phyloP scores from a whole-genome alignment of 345 rosid species.

The Sapria himalayana region DNA sequence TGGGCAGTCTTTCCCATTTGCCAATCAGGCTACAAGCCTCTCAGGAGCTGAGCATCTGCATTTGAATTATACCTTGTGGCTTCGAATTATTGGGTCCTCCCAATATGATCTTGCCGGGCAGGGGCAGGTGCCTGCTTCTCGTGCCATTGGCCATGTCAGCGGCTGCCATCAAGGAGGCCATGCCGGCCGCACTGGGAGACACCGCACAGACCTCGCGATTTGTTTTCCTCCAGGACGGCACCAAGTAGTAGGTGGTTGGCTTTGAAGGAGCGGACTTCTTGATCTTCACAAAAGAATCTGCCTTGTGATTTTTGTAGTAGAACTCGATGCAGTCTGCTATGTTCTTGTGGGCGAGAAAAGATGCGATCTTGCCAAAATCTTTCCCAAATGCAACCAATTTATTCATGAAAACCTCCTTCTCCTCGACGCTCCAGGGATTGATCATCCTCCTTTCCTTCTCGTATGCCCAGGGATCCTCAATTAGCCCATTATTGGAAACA shows the following conservation, averaged over 20 bases:
- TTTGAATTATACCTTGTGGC: no score
- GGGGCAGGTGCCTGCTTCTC: slow-evolving; percentile 15
- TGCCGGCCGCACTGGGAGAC: slow-evolving; percentile 62
- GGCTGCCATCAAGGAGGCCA: slow-evolving; percentile 60
- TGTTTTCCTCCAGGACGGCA: slow-evolving; percentile 52
- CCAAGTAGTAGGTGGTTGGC: slow-evolving; percentile 32
- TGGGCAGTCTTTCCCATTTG: no score
- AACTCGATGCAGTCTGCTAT: slow-evolving; percentile 93
- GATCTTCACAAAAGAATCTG: slow-evolving; percentile 65
- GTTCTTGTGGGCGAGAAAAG: slow-evolving; percentile 68
- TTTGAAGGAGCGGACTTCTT: slow-evolving; percentile 49
- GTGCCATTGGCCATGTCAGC: slow-evolving; percentile 23
- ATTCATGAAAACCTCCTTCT: slow-evolving; percentile 51
- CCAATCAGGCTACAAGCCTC: no score
- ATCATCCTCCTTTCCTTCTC: slow-evolving; percentile 79
- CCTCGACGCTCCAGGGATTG: slow-evolving; percentile 79
- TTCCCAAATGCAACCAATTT: slow-evolving; percentile 62
- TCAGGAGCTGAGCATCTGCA: no score
- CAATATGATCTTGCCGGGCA: slow-evolving; percentile 22
- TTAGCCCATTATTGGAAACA: slow-evolving; percentile 50
- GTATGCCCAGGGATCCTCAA: slow-evolving; percentile 75
- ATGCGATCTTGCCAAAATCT: slow-evolving; percentile 67
- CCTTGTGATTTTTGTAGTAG: slow-evolving; percentile 94
- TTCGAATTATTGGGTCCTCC: slow-evolving; percentile 25
- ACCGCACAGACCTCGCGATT: slow-evolving; percentile 45